A percentile compares a stretch with the other conserved stretches of the same genome.
These are phyloP conservation scores for Geotrichum ghanense DNA, from an alignment of 805 yeast genomes.

Conservation along the genomic window DNA sequence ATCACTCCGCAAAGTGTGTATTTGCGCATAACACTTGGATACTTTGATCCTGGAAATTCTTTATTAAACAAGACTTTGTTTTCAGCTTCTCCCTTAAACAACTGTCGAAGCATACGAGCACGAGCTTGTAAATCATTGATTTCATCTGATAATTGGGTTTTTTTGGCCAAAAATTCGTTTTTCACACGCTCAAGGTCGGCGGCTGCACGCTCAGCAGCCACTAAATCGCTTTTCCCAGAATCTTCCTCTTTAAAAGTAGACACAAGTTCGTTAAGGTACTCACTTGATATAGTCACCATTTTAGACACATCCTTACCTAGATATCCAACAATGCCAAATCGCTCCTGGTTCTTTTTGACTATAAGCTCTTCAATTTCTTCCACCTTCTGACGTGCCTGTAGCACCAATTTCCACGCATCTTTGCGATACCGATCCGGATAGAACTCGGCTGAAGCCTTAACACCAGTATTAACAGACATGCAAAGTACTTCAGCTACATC, in stretches of 20 bases:
- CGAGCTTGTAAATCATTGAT: neutral
- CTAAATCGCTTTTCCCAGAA: neutral
- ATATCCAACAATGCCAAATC: constrained; percentile 5
- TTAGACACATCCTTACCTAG: constrained; percentile 10
- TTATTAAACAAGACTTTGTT: constrained; percentile 2
- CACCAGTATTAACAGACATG: constrained; percentile 16
- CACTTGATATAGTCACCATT: constrained; percentile 9
- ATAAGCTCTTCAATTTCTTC: constrained; percentile 8
- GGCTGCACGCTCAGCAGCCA: constrained; percentile 5
- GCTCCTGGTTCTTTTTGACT: constrained; percentile 4
- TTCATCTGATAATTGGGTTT: neutral
- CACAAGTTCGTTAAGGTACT: constrained; percentile 6
- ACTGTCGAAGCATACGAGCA: neutral
- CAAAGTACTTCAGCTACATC: constrained; percentile 14
- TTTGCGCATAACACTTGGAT: constrained; percentile 11
- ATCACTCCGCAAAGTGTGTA: constrained; percentile 13
- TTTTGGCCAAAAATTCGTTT: constrained; percentile 5
- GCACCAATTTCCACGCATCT: constrained; percentile 6
- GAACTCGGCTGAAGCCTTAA: constrained; percentile 11
- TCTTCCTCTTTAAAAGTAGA: constrained; percentile 1
- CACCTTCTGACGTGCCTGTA: constrained; percentile 6
- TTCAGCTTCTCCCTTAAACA: constrained; percentile 8
- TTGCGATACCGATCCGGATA: constrained; percentile 16
- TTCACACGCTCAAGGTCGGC: constrained; percentile 7
- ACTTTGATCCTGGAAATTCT: constrained; percentile 8